Evolutionary conservation across 73 alveolate species (phyloP).

Genomic region (Tetrahymena malaccensis): DNA sequence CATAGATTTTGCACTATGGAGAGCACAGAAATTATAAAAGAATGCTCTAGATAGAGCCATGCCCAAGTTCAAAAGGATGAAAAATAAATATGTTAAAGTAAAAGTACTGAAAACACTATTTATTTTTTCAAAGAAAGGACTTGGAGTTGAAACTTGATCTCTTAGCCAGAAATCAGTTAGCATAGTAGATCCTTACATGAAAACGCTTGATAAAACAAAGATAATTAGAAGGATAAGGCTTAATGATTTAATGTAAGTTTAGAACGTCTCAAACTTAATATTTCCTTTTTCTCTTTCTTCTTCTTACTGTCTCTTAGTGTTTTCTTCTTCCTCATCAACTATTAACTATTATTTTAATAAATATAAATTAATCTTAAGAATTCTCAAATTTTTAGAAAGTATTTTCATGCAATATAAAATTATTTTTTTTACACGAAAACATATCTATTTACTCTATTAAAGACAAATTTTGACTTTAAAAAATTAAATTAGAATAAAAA

Average conservation of each 20-base stretch:
- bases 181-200: background rate
- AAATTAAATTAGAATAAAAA: too few relatives aligned
- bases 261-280: slow-evolving; percentile 22
- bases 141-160: slow-evolving; percentile 7
- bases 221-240: background rate
- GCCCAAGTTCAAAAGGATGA: background rate
- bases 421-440: too few relatives aligned
- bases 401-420: too few relatives aligned
- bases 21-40: background rate
- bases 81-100: background rate
- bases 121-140: slow-evolving; percentile 3
- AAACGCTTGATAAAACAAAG: background rate
- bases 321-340: background rate
- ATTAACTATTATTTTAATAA: too few relatives aligned
- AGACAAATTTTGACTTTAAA: too few relatives aligned
- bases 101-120: background rate
- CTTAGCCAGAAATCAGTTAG: slow-evolving; percentile 30
- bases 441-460: too few relatives aligned
- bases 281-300: slow-evolving; percentile 49
- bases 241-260: background rate
- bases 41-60: background rate
- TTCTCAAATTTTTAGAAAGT: too few relatives aligned
- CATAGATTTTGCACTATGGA: slow-evolving; percentile 4
- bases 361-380: too few relatives aligned
- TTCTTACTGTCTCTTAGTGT: slow-evolving; percentile 5